Base-by-base conservation (phyloP, 2,329 filamentous ascomycete species). In the Cercospora beticola region DNA sequence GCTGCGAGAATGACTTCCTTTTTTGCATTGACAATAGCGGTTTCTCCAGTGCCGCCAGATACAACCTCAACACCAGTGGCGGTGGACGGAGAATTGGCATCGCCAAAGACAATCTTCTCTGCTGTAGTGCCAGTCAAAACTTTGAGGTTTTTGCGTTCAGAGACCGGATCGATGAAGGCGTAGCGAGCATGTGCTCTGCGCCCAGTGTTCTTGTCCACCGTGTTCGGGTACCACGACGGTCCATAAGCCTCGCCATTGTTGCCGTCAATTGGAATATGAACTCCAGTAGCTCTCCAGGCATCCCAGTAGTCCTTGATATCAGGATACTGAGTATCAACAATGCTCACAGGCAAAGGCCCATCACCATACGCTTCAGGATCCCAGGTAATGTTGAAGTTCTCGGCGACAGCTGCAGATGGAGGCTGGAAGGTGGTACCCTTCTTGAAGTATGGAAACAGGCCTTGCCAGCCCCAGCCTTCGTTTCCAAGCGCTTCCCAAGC, bases 1-100 rank as follows among this genome's bases (percentile, higher is more conserved):
- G 86, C 87, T 3, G 84, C 84, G 3, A 91, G 75, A 49, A 90
- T 83, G 14, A 89, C 82, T 72, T 90, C 88, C 62, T 75, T 74
- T 10, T 68, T 74, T 71, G 74, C 79, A 12, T 69, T 80, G 3
- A 81, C 74, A 4, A 73, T 71, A 8, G 60, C 9, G 3, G 58
- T 78, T 73, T 6, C 77, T 73, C 4, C 62, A n/a, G 76, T 70
- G 3, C 80, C 81, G 4, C 76, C 73, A 36, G 79, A 74, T 9
- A 71, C 76, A 68, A 86, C 83, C 14, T 77, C 78, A 12, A 83
- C 84, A 7, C 83, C 82, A 1, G 70, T 74, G 5, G 74, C 76
- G 3, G 30, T n/a, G 16, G 16, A 46, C 21, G 36, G 33, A 6
- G 33, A 30, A 9, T 46, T 10, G 2, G 40, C 16, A 21, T 56